Evolutionary conservation across 345 rosid species (phyloP), one percentile per base, ranked within the genome.

Genomic region (Citrus unshiu): DNA sequence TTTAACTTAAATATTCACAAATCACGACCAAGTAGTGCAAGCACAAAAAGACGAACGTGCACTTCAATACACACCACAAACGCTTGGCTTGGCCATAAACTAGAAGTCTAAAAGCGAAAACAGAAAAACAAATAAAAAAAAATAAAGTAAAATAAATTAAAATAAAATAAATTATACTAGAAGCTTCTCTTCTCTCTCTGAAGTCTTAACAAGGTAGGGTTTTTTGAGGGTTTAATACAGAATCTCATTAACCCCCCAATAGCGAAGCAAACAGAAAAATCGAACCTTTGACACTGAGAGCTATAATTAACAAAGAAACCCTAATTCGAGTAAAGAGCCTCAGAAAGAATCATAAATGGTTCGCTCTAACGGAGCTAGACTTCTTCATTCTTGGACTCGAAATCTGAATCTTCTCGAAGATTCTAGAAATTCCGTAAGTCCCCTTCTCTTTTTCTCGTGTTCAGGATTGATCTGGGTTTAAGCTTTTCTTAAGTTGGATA

Each of bases 301-400:
- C 19, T 2, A 27, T 27, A 62, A 29, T 13, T 25, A 39, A 46
- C 18, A 40, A 13, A n/a, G 67, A 40, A 9, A 43, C 60, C 29
- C 57, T 40, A 3, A 58, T 16, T 9, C 32, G 39, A 70, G 57
- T 58, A 19, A 7, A 65, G 21, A 19, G 58, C 58, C 58, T 54
- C 58, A 1, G 22, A 3, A 6, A 65, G 34, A 37, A 7, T 61
- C 49, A 29, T 83, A 81, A 81, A 95, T 95, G 98, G 87, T 86
- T 77, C 90, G 91, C 65, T 78, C 88, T 56, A 86, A 81, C 81
- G 96, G 97, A 84, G 84, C 82, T 64, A 91, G 86, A 81, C 87
- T 92, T 79, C 79, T 89, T 75, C 87, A 80, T 43, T 83, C 79
- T 82, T 71, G 89, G 72, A 79, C 86, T 80, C 90, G 91, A 72